Conservation (phyloP, 208 protist species). For the Vickermania spadyakhi region DNA sequence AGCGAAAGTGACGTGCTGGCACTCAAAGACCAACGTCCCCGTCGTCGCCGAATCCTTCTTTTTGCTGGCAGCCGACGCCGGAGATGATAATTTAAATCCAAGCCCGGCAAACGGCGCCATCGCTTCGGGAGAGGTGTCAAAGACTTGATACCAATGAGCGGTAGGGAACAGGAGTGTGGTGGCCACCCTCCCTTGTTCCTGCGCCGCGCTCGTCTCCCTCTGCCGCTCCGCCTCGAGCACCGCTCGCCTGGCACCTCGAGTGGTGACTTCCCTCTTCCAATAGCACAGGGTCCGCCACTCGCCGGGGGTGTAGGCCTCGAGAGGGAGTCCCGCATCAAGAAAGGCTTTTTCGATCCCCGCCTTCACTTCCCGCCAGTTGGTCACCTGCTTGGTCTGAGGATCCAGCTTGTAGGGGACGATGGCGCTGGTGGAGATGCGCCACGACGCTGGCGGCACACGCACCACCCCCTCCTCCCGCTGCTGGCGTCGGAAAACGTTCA, state of each 20-base stretch:
- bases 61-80: not conserved
- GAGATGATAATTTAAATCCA: slow-evolving; percentile 6
- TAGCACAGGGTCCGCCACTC: slow-evolving; percentile 74
- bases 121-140: slow-evolving; percentile 35
- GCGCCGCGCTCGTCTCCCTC: slow-evolving; percentile 16
- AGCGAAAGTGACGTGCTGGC: slow-evolving; percentile 17
- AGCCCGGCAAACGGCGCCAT: slow-evolving; percentile 45
- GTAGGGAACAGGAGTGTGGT: slow-evolving; percentile 57
- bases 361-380: slow-evolving; percentile 87
- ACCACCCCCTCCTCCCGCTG: slow-evolving; percentile 86
- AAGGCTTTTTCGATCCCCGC: slow-evolving; percentile 81
- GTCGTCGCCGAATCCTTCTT: slow-evolving; percentile 7
- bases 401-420: slow-evolving; percentile 82
- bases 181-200: not conserved
- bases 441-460: slow-evolving; percentile 67
- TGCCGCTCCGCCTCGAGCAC: slow-evolving; percentile 33
- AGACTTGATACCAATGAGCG: slow-evolving; percentile 63
- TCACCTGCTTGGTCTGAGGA: slow-evolving; percentile 43
- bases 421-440: slow-evolving; percentile 52
- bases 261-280: slow-evolving; percentile 40
- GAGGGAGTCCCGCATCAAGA: slow-evolving; percentile 55
- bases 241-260: slow-evolving; percentile 31
- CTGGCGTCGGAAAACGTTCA: slow-evolving; percentile 61
- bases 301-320: slow-evolving; percentile 60
- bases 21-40: slow-evolving; percentile 37